These are phyloP conservation scores for Diaporthe citriasiana DNA, from an alignment of 2,329 filamentous ascomycete genomes.

Conservation along the genomic window DNA sequence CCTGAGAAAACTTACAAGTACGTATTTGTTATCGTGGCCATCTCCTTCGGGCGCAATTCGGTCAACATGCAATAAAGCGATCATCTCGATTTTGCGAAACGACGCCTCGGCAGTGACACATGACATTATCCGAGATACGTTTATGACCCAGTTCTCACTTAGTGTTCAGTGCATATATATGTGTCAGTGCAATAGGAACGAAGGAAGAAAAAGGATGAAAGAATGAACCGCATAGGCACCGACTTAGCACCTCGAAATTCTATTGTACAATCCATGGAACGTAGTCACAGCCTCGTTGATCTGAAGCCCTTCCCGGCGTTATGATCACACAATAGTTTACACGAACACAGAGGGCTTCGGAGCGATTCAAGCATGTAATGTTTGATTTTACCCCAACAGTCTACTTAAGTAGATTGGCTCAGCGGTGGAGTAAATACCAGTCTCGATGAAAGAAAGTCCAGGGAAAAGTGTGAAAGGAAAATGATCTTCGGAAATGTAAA, in stretches of 20 bases:
- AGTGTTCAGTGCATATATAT: neutral
- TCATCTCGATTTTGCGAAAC: neutral
- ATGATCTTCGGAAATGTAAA: too few species aligned
- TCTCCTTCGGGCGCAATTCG: too few species aligned
- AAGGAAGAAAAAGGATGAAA: neutral
- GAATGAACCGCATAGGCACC: neutral
- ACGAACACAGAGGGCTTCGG: neutral
- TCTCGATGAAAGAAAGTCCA: neutral
- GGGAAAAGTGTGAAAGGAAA: neutral
- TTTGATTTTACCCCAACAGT: neutral
- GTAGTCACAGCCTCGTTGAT: neutral
- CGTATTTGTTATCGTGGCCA: too few species aligned
- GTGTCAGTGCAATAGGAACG: neutral
- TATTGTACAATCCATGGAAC: neutral
- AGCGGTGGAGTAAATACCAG: neutral
- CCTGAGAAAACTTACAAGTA: too few species aligned
- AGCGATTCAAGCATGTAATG: neutral
- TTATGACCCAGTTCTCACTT: neutral
- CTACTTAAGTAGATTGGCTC: neutral
- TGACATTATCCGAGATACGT: neutral
- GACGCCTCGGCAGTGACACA: neutral
- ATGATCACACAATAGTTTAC: too few species aligned
- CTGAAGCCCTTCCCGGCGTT: neutral
- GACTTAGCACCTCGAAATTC: neutral
- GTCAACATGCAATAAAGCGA: too few species aligned